Evolutionary conservation across 345 rosid species (phyloP).

Genomic region (Streptanthus diversifolius): DNA sequence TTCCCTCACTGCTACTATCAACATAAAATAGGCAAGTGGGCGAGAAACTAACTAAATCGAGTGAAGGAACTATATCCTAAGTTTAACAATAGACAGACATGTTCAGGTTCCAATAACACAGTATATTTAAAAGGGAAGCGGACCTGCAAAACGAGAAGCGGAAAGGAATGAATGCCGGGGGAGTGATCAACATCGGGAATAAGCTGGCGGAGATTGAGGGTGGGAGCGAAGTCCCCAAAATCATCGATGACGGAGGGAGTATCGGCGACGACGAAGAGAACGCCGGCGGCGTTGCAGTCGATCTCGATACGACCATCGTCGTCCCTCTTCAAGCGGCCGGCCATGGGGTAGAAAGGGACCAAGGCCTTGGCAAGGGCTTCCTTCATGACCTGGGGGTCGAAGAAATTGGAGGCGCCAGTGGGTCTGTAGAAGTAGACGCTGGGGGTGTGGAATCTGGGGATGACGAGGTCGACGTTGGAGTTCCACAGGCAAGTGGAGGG

Average conservation of each 20-base stretch:
- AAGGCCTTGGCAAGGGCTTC: slow-evolving; percentile 70
- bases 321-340: slow-evolving; percentile 62
- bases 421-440: slow-evolving; percentile 94
- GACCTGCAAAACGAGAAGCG: slow-evolving; percentile 92
- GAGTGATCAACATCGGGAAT: slow-evolving; percentile 87
- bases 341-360: slow-evolving; percentile 94
- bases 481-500: slow-evolving; percentile 66
- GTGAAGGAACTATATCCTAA: too few relatives aligned
- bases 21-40: too few relatives aligned
- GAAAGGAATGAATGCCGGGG: slow-evolving; percentile 61
- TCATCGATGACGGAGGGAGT: slow-evolving; percentile 62
- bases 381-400: slow-evolving; percentile 57
- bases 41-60: too few relatives aligned
- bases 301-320: slow-evolving; percentile 94
- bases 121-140: not conserved
- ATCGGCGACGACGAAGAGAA: slow-evolving; percentile 77
- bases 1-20: too few relatives aligned
- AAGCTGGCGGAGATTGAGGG: slow-evolving; percentile 74
- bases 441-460: slow-evolving; percentile 86
- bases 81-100: too few relatives aligned
- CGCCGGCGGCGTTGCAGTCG: slow-evolving; percentile 79
- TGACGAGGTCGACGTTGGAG: slow-evolving; percentile 82
- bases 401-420: slow-evolving; percentile 55
- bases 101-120: not conserved
- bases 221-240: slow-evolving; percentile 88